Evolutionary conservation across 768 basidiomycete genomes (phyloP).

Genomic region (Phaffia tasmanica): DNA sequence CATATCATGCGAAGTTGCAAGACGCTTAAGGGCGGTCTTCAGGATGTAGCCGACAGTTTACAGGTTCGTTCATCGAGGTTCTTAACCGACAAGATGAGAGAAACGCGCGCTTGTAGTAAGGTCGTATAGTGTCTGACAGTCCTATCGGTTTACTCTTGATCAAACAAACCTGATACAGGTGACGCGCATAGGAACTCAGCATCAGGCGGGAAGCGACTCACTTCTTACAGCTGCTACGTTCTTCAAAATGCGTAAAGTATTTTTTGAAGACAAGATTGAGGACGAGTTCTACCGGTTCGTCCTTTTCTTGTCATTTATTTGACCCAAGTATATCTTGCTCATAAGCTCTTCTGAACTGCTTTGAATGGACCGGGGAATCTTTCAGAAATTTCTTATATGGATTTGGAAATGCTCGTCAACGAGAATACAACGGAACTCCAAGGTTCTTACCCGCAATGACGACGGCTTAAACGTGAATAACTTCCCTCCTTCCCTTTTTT

Average conservation of each 20-base stretch:
- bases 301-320: neutral
- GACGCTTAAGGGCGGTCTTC: slow-evolving; percentile 70
- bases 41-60: slow-evolving; percentile 91
- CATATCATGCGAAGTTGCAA: slow-evolving; percentile 84
- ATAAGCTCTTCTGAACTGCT: neutral
- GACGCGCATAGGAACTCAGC: slow-evolving; percentile 73
- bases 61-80: slow-evolving; percentile 46
- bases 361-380: no score
- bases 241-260: slow-evolving; percentile 87
- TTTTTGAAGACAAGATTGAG: slow-evolving; percentile 83
- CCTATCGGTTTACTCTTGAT: slow-evolving; percentile 8
- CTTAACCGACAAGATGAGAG: neutral
- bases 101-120: neutral
- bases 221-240: slow-evolving; percentile 86
- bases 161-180: slow-evolving; percentile 45
- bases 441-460: no score
- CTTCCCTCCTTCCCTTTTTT: no score
- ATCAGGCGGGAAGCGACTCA: slow-evolving; percentile 96
- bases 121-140: neutral
- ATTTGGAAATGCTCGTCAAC: slow-evolving; percentile 25
- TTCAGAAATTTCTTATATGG: slow-evolving; percentile 30
- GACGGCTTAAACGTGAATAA: no score
- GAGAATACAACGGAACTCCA: neutral
- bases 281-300: slow-evolving; percentile 44
- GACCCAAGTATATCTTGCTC: neutral